These are phyloP conservation scores for Penicillium sp. DNA, from an alignment of 2,329 filamentous ascomycete species.

Conservation along the genomic window DNA sequence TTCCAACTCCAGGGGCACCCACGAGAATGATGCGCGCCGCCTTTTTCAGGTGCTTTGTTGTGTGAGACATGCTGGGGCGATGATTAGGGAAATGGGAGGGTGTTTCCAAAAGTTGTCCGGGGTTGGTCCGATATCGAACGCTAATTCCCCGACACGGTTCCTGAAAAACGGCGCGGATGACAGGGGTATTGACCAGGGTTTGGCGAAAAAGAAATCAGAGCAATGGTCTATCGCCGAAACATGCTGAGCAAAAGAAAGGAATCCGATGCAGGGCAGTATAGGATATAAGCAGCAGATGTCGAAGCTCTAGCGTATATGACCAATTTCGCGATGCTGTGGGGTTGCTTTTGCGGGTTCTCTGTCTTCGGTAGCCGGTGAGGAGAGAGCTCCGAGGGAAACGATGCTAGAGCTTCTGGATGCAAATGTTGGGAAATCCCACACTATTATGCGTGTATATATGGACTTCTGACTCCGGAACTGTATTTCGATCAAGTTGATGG, in stretches of 20 bases:
- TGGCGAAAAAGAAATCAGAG: background rate
- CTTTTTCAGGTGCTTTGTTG: slow-evolving; percentile 64
- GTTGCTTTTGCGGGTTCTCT: slow-evolving; percentile 28
- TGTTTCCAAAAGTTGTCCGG: slow-evolving; percentile 5
- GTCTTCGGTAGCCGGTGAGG: slow-evolving; percentile 41
- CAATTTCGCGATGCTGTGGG: slow-evolving; percentile 32
- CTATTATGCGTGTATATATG: background rate
- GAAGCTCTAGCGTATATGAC: slow-evolving; percentile 16
- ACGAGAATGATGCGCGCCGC: slow-evolving; percentile 94
- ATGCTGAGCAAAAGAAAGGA: slow-evolving; percentile 4
- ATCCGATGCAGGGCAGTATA: slow-evolving; percentile 5
- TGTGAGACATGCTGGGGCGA: slow-evolving; percentile 32
- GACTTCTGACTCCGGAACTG: background rate
- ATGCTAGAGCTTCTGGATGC: background rate
- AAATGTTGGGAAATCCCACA: background rate
- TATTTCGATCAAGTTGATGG: background rate
- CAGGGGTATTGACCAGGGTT: slow-evolving; percentile 9
- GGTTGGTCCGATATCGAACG: slow-evolving; percentile 8
- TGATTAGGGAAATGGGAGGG: background rate
- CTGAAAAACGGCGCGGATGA: slow-evolving; percentile 13
- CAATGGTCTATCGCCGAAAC: slow-evolving; percentile 9
- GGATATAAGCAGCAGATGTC: slow-evolving; percentile 7
- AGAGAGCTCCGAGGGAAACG: slow-evolving; percentile 8
- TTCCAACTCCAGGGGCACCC: slow-evolving; percentile 94
- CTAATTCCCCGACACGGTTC: slow-evolving; percentile 9